phyloP scores from a whole-genome alignment of 2,329 filamentous ascomycete genomes.

The Calonectria henricotiae region DNA sequence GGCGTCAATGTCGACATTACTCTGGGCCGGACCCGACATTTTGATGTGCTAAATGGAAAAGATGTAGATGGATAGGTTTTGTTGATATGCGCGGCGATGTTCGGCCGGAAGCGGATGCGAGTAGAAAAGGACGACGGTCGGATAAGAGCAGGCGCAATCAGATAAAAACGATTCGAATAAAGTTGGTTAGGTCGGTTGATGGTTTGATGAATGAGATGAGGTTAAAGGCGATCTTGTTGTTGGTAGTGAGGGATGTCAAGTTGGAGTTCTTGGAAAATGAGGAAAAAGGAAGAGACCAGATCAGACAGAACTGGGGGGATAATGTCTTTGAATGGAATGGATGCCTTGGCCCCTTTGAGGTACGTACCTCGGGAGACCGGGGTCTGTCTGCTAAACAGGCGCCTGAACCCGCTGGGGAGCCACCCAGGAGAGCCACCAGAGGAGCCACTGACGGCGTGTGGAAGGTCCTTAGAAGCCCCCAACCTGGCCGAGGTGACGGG shows the following conservation, averaged over 20 bases:
- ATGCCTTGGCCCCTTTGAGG: slow-evolving; percentile 50
- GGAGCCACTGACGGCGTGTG: slow-evolving; percentile 47
- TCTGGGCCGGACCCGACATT: slow-evolving; percentile 63
- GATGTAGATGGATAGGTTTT: slow-evolving; percentile 6
- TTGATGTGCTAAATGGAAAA: slow-evolving; percentile 37
- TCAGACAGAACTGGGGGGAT: slow-evolving; percentile 53
- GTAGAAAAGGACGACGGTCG: slow-evolving; percentile 31
- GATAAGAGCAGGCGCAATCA: slow-evolving; percentile 9
- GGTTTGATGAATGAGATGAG: slow-evolving; percentile 25
- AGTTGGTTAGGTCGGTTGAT: slow-evolving; percentile 17
- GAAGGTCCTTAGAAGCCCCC: slow-evolving; percentile 39
- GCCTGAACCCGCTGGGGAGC: slow-evolving; percentile 42
- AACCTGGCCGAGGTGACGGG: slow-evolving; percentile 20
- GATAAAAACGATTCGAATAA: slow-evolving; percentile 30
- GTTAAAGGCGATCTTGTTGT: slow-evolving; percentile 39
- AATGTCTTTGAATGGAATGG: slow-evolving; percentile 57
- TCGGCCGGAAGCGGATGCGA: slow-evolving; percentile 27
- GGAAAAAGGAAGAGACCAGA: slow-evolving; percentile 48
- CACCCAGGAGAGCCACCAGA: slow-evolving; percentile 36
- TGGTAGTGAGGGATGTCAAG: slow-evolving; percentile 38
- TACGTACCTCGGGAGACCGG: slow-evolving; percentile 34
- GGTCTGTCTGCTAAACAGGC: slow-evolving; percentile 33
- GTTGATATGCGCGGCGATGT: slow-evolving; percentile 37
- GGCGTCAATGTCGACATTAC: slow-evolving; percentile 71
- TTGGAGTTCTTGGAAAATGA: slow-evolving; percentile 44